Conservation (phyloP, 169 alveolate species). For the Miamiensis avidus region DNA sequence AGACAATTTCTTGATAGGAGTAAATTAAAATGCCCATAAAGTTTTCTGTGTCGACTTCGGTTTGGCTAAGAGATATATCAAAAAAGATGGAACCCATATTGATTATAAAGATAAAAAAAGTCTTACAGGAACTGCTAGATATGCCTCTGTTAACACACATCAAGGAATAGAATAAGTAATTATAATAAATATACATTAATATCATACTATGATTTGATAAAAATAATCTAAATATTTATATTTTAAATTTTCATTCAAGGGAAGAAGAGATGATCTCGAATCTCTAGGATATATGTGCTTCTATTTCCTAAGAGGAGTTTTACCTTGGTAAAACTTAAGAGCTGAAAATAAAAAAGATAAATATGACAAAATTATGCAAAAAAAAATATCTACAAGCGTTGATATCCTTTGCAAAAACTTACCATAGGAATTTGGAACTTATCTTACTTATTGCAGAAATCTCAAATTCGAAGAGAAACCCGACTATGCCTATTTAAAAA, state of each 20-base stretch:
- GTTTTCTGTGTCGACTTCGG: too few relatives aligned
- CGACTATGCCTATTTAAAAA: constrained; percentile 60
- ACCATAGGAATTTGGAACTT: constrained; percentile 63
- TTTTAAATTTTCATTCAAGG: too few relatives aligned
- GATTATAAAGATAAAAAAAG: constrained; percentile 65
- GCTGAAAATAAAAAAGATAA: constrained; percentile 72
- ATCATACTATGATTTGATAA: too few relatives aligned
- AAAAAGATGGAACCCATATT: constrained; percentile 64
- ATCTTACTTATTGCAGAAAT: too few relatives aligned
- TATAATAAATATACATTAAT: too few relatives aligned
- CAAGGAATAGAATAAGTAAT: constrained; percentile 33
- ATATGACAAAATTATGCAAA: constrained; percentile 61
- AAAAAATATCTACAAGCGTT: constrained; percentile 55
- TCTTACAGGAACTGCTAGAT: constrained; percentile 79
- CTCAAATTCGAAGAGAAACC: constrained; percentile 83
- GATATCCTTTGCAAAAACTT: constrained; percentile 65
- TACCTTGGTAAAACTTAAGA: constrained; percentile 81
- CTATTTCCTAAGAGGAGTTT: constrained; percentile 62
- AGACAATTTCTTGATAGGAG: constrained; percentile 76
- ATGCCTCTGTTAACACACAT: constrained; percentile 71
- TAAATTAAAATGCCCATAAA: constrained; percentile 60
- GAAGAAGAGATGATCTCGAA: constrained; percentile 86
- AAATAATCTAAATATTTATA: too few relatives aligned
- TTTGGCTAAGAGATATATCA: too few relatives aligned
- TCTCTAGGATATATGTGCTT: too few relatives aligned